A percentile compares a stretch with the other conserved stretches of the same genome.
These are phyloP conservation scores for Syzygium grande DNA, from an alignment of 345 rosid genomes.

Conservation along the genomic window DNA sequence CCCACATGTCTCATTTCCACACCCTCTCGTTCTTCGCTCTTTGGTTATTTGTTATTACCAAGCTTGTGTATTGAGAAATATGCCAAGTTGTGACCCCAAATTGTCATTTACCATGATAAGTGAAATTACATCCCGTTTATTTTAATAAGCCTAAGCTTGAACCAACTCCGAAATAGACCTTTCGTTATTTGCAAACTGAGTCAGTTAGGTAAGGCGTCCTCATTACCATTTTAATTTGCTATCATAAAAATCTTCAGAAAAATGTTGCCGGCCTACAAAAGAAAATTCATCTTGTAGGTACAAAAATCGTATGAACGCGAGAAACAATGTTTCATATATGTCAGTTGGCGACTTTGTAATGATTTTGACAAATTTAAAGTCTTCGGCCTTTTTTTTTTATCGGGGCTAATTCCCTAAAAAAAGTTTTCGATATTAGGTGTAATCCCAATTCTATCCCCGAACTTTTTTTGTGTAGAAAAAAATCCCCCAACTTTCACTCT, in stretches of 20 bases:
- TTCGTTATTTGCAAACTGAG: background rate
- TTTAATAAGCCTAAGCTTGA: background rate
- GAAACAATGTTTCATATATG: background rate
- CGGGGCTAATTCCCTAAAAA: background rate
- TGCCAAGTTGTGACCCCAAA: background rate
- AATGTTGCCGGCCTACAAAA: background rate
- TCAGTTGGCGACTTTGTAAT: background rate
- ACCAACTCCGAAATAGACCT: background rate
- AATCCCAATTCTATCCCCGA: background rate
- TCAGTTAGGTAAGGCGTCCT: background rate
- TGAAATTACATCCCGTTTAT: background rate
- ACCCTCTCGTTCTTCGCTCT: background rate
- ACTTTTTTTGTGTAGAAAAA: background rate
- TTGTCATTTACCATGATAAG: background rate
- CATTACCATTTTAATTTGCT: background rate
- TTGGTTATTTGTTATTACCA: background rate
- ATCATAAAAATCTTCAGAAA: background rate
- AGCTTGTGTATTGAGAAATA: background rate
- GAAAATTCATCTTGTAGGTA: background rate
- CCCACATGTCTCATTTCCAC: background rate
- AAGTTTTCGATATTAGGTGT: fast-evolving
- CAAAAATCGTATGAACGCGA: background rate
- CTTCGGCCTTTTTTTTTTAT: background rate
- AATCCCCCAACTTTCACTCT: background rate
- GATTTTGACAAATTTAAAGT: background rate